These are phyloP conservation scores for Rosa hybrid DNA, from an alignment of 331 rosid species.

Conservation along the genomic window DNA sequence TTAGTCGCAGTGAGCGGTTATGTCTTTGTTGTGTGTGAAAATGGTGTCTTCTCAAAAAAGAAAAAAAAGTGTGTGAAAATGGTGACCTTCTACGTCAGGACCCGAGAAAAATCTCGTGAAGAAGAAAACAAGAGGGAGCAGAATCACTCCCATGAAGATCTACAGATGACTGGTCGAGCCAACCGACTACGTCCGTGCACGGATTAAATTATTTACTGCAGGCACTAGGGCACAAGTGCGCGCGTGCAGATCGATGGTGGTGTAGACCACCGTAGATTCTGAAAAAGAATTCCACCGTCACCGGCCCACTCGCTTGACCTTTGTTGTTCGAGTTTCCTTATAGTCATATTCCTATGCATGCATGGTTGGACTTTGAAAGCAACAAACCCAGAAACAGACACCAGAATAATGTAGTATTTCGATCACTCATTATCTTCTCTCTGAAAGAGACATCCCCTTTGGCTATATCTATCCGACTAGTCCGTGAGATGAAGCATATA, in stretches of 20 bases:
- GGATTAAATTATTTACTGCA: background rate
- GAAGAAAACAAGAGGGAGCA: background rate
- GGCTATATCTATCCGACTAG: background rate
- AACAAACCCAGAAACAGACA: constrained; percentile 5
- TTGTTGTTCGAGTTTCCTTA: background rate
- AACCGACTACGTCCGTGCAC: background rate
- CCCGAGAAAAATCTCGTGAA: background rate
- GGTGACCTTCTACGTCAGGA: background rate
- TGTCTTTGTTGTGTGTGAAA: constrained; percentile 1
- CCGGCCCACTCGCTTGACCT: constrained; percentile 3
- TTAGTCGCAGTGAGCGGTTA: background rate
- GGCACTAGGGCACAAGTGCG: background rate
- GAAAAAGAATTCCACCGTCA: background rate
- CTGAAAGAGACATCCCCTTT: background rate
- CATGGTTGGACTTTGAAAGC: background rate
- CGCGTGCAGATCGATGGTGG: background rate
- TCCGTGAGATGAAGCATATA: background rate
- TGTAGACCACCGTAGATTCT: background rate
- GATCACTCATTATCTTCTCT: background rate
- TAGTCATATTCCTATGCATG: background rate
- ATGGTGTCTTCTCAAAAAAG: background rate
- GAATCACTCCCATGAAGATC: background rate
- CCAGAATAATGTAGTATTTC: background rate
- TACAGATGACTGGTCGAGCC: background rate
- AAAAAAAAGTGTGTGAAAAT: background rate